These are phyloP conservation scores for Aleurites moluccanus DNA, from an alignment of 441 rosid genomes.

Conservation along the genomic window DNA sequence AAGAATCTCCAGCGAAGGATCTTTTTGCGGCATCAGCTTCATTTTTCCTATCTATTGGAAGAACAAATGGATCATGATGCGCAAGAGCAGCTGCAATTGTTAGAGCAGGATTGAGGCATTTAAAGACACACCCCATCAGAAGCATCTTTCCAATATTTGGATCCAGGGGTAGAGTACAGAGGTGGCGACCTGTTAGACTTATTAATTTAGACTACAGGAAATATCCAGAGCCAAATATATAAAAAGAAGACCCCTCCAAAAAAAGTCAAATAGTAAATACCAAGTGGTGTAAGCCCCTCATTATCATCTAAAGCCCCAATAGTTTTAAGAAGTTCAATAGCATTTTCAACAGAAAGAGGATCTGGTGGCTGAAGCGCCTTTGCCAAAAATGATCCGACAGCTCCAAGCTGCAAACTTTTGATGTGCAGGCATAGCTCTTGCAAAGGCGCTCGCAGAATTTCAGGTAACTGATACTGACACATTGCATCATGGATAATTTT, in stretches of 20 bases:
- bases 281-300: slow-evolving; percentile 92
- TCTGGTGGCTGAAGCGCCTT: slow-evolving; percentile 99
- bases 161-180: slow-evolving; percentile 79
- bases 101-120: slow-evolving; percentile 90
- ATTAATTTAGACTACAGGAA: slow-evolving; percentile 20
- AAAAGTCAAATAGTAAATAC: slow-evolving; percentile 39
- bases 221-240: slow-evolving; percentile 17
- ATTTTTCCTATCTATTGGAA: slow-evolving; percentile 76
- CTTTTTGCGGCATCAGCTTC: slow-evolving; percentile 89
- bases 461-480: slow-evolving; percentile 84
- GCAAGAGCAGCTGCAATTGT: slow-evolving; percentile 97
- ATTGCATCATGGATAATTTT: slow-evolving; percentile 73
- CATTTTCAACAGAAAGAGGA: slow-evolving; percentile 91
- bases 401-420: slow-evolving; percentile 88
- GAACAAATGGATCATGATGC: slow-evolving; percentile 86
- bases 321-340: slow-evolving; percentile 90
- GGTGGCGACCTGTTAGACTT: slow-evolving; percentile 64
- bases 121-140: slow-evolving; percentile 88
- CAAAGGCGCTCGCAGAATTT: slow-evolving; percentile 90
- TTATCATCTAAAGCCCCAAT: slow-evolving; percentile 82
- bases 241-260: not conserved
- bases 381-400: slow-evolving; percentile 77
- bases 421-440: slow-evolving; percentile 92
- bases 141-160: slow-evolving; percentile 98
- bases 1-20: slow-evolving; percentile 90